These are phyloP conservation scores for Chaetomiaceae sp. DNA, from an alignment of 2,329 filamentous ascomycete genomes.

Conservation along the genomic window DNA sequence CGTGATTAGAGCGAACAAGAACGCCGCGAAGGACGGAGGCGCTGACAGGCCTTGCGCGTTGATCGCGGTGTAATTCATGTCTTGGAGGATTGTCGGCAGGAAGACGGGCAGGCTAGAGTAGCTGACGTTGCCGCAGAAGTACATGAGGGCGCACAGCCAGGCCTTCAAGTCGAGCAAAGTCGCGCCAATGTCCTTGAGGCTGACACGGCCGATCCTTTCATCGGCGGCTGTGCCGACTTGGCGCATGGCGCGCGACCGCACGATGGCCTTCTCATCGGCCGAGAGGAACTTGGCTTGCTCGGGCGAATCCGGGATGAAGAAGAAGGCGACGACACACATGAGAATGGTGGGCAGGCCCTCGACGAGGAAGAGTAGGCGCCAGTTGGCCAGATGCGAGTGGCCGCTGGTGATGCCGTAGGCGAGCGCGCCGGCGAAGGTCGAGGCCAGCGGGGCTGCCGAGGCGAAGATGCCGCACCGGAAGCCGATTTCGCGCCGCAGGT, in stretches of 20 bases:
- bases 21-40: conserved; percentile 63
- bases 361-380: conserved; percentile 60
- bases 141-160: conserved; percentile 47
- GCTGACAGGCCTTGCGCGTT: conserved; percentile 66
- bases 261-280: conserved; percentile 50
- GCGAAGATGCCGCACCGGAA: conserved; percentile 61
- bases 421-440: conserved; percentile 58
- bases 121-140: conserved; percentile 57
- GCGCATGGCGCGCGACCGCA: conserved; percentile 45
- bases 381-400: conserved; percentile 49
- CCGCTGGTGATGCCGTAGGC: conserved; percentile 60
- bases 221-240: conserved; percentile 46
- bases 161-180: conserved; percentile 44
- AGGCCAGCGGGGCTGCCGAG: conserved; percentile 60
- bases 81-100: conserved; percentile 53
- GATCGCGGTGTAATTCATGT: conserved; percentile 62
- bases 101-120: conserved; percentile 61
- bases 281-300: neutral
- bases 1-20: conserved; percentile 53
- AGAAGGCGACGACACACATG: conserved; percentile 49
- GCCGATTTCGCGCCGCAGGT: conserved; percentile 54
- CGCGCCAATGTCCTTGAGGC: conserved; percentile 40
- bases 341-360: conserved; percentile 57
- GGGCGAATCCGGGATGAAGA: conserved; percentile 43
- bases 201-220: conserved; percentile 41